Evolutionary conservation across 192 early-diverging fungal genomes (phyloP), one percentile per base, ranked within the genome.

Genomic region (Chytriomyces sp.): DNA sequence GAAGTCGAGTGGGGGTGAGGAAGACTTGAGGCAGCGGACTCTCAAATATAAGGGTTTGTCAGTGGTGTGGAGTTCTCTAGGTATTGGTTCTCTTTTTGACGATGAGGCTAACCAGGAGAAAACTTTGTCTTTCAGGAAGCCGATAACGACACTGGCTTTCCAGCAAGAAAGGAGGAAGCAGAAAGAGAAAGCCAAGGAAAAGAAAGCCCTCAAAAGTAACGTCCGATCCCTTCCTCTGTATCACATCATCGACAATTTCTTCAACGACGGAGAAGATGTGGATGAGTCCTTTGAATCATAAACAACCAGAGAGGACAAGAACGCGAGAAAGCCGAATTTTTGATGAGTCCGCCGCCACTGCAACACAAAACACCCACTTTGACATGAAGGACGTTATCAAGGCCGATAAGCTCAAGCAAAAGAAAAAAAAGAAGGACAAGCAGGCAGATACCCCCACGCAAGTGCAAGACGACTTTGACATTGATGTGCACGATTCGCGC

Each of bases 371-470:
- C n/a, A 36, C 57, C 41, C 93, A 94, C 77, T 98, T 97, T 82
- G 92, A 94, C 79, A 87, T 92, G 84, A 89, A 91, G 57, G 72
- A 93, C 65, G 89, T 96, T 40, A 74, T 93, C 41, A 93, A 94
- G 87, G 84, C 81, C 5, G 94, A 96, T 66, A 96, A 95, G 78
- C 54, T 64, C 19, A 80, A 77, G 37, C 38, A 37, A 25, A 88
- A 89, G 70, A 72, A 72, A n/a, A 86, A 82, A 75, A 74, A 52
- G 64, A 79, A 76, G 60, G 78, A 75, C 53, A 79, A 78, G 68
- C 38, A 52, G n/a, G 57, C 66, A 30, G 52, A 49, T 19, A 55
- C 78, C 34, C 31, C 53, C 38, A 84, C 81, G 62, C 77, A 84
- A 52, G 76, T 82, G 3, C 85, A 91, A 75, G 95, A 97, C 52